Evolutionary conservation across 2,329 filamentous ascomycete genomes (phyloP).

Genomic region (Elsinoe ampelina): DNA sequence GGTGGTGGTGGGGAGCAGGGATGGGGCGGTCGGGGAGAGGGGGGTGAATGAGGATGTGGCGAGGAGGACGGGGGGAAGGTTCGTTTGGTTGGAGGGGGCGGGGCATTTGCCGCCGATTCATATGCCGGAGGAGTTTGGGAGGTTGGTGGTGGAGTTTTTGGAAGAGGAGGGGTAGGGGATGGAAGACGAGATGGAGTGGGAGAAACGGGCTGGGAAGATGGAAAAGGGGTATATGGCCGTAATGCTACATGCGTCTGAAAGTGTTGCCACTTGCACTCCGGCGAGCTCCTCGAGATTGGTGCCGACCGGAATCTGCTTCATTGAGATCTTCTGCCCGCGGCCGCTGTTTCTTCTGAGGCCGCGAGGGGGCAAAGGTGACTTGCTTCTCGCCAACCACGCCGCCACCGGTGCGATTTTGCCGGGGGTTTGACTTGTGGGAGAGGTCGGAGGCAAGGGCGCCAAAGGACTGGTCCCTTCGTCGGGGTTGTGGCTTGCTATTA

Average conservation of each 20-base stretch:
- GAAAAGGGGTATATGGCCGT: not conserved
- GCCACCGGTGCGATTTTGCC: constrained; percentile 19
- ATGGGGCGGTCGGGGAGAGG: constrained; percentile 17
- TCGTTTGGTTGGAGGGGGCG: constrained; percentile 20
- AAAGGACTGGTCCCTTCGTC: constrained; percentile 46
- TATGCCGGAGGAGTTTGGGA: constrained; percentile 20
- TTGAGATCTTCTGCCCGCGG: constrained; percentile 19
- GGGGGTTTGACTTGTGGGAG: constrained; percentile 23
- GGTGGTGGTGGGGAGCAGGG: constrained; percentile 21
- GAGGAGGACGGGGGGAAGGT: constrained; percentile 18
- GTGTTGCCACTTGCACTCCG: constrained; percentile 69
- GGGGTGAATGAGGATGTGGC: constrained; percentile 20
- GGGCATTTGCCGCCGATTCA: constrained; percentile 26
- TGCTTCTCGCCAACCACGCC: constrained; percentile 47
- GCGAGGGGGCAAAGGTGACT: constrained; percentile 62
- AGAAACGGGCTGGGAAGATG: not conserved
- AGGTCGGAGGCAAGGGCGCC: constrained; percentile 43
- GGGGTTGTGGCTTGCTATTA: constrained; percentile 13
- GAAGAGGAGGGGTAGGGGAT: constrained; percentile 1
- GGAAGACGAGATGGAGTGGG: not conserved
- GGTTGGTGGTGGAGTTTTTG: constrained; percentile 20
- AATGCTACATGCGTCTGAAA: constrained; percentile 53
- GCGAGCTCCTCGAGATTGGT: constrained; percentile 34
- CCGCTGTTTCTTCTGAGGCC: constrained; percentile 30
- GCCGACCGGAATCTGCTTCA: constrained; percentile 25